Base-by-base conservation (phyloP, 1,284 basidiomycete species). In the Melampsora americana region DNA sequence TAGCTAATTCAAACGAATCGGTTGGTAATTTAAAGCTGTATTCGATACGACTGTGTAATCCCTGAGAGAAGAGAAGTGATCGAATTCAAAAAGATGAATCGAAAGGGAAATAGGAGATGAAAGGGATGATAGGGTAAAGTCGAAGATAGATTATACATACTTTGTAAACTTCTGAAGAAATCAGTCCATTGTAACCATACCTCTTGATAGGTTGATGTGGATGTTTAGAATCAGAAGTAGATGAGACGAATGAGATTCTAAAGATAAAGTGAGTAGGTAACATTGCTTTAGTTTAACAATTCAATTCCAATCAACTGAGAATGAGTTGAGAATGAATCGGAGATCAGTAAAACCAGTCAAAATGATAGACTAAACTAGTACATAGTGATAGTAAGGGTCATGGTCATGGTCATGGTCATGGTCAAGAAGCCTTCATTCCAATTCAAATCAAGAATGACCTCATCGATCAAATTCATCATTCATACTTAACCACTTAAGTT, bases 111-210 rank as follows among this genome's bases (percentile, higher is more conserved):
- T n/a, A 48, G 46, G n/a, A 23, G 7, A 56, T 16, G 53, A n/a
- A 56, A 56, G n/a, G 53, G 2, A 48, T 14, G 46, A 48, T 16
- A 42, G 39, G 4, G 39, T 42, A 42, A n/a, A n/a, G n/a, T n/a
- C n/a, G n/a, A n/a, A n/a, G 39, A 12, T 42, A 42, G 39, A 11
- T 42, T 9, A 11, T 9, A 42, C 39, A 42, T 56, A 56, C 53
- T 56, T 56, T 56, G 53, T 56, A 56, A 20, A 56, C 53, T 23
- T 56, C 53, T 56, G n/a, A n/a, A n/a, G 28, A 56, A 56, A 56
- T 14, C 20, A 28, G n/a, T 11, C 53, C 53, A 11, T 16, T n/a
- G 53, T 56, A 56, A 14, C 53, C 28, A 20, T 56, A 56, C 53
- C 28, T 56, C 7, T 20, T n/a, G 53, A 28, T 7, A 11, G 12